phyloP scores from a whole-genome alignment of 179 eudicot genomes.

The Corrigiola litoralis region DNA sequence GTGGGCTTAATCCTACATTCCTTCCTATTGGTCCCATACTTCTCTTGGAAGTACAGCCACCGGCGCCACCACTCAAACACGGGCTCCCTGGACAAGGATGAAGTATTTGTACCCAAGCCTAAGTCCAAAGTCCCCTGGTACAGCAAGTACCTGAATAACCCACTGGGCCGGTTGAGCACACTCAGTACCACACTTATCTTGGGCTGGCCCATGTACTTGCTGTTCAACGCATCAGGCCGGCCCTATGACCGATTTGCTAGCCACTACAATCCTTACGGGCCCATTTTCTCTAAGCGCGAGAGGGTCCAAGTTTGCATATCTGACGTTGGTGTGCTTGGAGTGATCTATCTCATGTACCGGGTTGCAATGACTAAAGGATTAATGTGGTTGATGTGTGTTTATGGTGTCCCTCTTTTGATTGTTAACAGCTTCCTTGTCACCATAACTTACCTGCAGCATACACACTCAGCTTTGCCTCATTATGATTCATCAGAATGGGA shows the following conservation, averaged over 20 bases:
- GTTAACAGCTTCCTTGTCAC: conserved; percentile 46
- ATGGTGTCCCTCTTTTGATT: conserved; percentile 42
- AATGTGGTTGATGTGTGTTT: conserved; percentile 38
- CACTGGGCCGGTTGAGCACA: conserved; percentile 35
- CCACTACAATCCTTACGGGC: conserved; percentile 49
- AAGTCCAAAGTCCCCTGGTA: conserved; percentile 42
- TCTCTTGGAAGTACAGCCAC: conserved; percentile 67
- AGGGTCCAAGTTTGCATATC: conserved; percentile 45
- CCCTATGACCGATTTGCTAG: conserved; percentile 51
- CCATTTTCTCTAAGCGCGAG: conserved; percentile 45
- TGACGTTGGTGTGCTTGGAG: conserved; percentile 32
- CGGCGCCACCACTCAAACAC: conserved; percentile 72
- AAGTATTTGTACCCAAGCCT: conserved; percentile 56
- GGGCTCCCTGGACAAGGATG: conserved; percentile 53
- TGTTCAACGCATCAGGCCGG: conserved; percentile 50
- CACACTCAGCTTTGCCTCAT: conserved; percentile 56
- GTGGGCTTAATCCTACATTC: conserved; percentile 60
- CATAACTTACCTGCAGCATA: conserved; percentile 61
- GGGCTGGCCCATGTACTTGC: conserved; percentile 61
- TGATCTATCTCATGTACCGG: conserved; percentile 23
- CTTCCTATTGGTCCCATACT: conserved; percentile 50
- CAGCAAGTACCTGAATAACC: conserved; percentile 43
- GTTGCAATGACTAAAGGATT: conserved; percentile 35
- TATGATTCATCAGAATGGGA: conserved; percentile 62
- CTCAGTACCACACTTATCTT: conserved; percentile 36